Percentiles rank a stretch among this genome's conserved stretches.
These are phyloP conservation scores for Podila epigama DNA, from an alignment of 192 early-diverging fungal species.

Conservation along the genomic window DNA sequence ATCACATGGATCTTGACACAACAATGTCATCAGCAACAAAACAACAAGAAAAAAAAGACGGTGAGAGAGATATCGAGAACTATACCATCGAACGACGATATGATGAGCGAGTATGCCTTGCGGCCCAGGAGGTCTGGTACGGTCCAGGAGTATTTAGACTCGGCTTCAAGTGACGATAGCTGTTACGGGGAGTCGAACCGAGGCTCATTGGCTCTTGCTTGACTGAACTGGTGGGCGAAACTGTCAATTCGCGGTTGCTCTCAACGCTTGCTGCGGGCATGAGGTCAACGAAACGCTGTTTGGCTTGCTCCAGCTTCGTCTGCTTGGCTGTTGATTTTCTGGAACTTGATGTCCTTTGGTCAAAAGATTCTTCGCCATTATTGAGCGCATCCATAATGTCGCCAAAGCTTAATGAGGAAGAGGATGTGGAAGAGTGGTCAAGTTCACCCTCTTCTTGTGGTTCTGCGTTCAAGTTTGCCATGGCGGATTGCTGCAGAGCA, in stretches of 20 bases:
- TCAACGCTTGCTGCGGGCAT: conserved; percentile 1
- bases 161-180: not conserved
- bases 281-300: conserved; percentile 13
- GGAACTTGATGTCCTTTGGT: not conserved
- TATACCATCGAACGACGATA: conserved; percentile 34
- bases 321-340: conserved; percentile 1
- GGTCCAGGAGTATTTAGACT: not conserved
- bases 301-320: conserved; percentile 23
- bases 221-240: not conserved
- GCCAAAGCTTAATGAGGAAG: conserved; percentile 12
- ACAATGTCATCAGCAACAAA: not conserved
- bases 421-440: conserved; percentile 5
- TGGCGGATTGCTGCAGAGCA: conserved; percentile 1
- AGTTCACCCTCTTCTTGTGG: not conserved
- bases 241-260: too few species aligned
- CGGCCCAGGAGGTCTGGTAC: conserved; percentile 5
- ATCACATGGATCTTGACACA: not conserved
- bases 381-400: conserved; percentile 28
- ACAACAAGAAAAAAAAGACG: not conserved
- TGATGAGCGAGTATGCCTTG: conserved; percentile 23
- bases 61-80: not conserved
- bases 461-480: not conserved
- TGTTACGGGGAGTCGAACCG: not conserved
- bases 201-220: not conserved
- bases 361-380: conserved; percentile 11